Base-by-base conservation (phyloP, 2,329 filamentous ascomycete genomes). In the Cercospora sp. region DNA sequence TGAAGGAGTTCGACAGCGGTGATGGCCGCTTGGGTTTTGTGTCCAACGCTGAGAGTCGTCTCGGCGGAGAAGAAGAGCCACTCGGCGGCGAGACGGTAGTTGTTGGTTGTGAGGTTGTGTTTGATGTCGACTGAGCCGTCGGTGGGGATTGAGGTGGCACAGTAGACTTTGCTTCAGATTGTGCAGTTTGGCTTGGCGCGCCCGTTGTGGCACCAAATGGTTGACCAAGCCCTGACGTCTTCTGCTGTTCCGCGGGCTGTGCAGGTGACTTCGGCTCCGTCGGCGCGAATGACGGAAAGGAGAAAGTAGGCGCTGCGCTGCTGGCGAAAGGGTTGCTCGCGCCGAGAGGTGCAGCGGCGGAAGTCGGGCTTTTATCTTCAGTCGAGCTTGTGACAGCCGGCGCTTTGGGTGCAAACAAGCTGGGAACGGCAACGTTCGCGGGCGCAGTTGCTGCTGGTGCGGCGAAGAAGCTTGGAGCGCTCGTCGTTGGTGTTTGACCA, bases 1-100 rank as follows among this genome's bases (percentile, higher is more conserved):
- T 74, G 63, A 75, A 75, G 2, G 76, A 77, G 60, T 78, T 73
- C 30, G 75, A 74, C 16, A 79, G 68, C 12, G 78, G 78, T 63
- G 77, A 79, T 12, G 78, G 76, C 53, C 72, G 74, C 66, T 75
- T 76, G 3, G 77, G 76, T 65, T 77, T 71, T 8, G 69, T 72
- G 68, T 66, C 68, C 26, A 58, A 61, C 18, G 60, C 67, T 36
- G 72, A 68, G 5, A 67, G 63, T 7, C 71, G 69, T 42, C 68
- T 63, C 28, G 67, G 63, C 8, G 70, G 70, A 16, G 70, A 72
- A n/a, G 64, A 57, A 20, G 71, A 69, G 55, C 71, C 69, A 28
- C 67, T 59, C 55, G 55, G 55, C 64, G 63, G 59, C 60, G 58
- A 18, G 10, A 30, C 53, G 20, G 60, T 51, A 48, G 71, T 36